Evolutionary conservation across 2,329 filamentous ascomycete genomes (phyloP), one percentile per base, ranked within the genome.

Genomic region (Hypoxylon sp.): DNA sequence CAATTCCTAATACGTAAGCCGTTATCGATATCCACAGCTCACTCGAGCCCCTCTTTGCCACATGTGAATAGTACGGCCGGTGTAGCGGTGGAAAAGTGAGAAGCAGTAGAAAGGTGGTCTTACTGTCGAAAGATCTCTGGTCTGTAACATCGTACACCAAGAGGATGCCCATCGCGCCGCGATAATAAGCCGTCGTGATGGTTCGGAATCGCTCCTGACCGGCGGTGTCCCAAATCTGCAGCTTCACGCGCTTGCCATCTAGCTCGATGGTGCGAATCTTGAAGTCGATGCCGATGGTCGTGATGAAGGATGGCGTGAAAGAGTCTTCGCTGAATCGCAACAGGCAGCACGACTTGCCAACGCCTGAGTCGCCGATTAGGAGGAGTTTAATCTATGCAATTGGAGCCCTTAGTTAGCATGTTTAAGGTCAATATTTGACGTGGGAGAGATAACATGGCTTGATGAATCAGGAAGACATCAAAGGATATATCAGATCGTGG

Each of bases 171-270:
- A 98, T 98, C 74, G 96, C 96, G 77, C 96, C 96, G 79, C 96
- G 89, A 84, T 99, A 99, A 85, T 99, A 99, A 74, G 96, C 95
- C 52, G 96, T 98, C 59, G 96, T 99, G 84, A 99, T 99, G 72
- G 96, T 99, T 74, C 96, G 90, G 88, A 99, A 99, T 70, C 96
- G 92, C 84, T 99, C 96, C 83, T 99, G 96, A 61, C 96, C 96
- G 59, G 96, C 96, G 26, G 96, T 99, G 80, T 99, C 96, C 96
- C 96, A 99, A 84, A 99, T 99, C 86, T 99, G 96, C 80, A 99
- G 85, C 88, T 99, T 99, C 78, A 99, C 96, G 71, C 95, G 90
- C 89, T 99, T 99, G 80, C 95, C 95, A 84, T 99, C 96, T 75
- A 99, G 87, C 85, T 99, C 96, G 84, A 99, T 99, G 73, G 96